Conservation (phyloP, 352 stramenopile genomes). For the Globisporangium okanoganense region DNA sequence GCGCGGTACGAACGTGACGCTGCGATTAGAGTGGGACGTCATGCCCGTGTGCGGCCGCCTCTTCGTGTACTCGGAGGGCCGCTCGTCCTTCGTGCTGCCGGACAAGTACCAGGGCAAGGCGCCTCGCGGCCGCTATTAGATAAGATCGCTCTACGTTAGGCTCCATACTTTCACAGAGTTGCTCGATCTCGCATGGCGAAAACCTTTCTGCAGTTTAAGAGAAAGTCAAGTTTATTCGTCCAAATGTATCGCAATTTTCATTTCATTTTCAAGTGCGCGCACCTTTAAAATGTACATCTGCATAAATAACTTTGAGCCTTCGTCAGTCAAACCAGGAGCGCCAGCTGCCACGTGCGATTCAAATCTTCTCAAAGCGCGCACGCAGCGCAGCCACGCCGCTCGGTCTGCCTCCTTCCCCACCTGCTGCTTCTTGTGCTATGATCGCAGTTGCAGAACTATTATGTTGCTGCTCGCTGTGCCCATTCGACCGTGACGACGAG, state of each 20-base stretch:
- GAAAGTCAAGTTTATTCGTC: too few relatives aligned
- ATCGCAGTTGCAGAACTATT: background rate
- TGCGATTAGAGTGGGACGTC: conserved; percentile 82
- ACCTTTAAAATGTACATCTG: conserved; percentile 5
- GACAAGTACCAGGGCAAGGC: conserved; percentile 66
- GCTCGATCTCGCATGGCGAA: too few relatives aligned
- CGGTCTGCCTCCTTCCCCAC: conserved; percentile 18
- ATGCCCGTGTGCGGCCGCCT: conserved; percentile 82
- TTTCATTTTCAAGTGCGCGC: background rate
- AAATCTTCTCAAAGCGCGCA: conserved; percentile 69
- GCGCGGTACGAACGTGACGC: conserved; percentile 70
- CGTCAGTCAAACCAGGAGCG: conserved; percentile 13
- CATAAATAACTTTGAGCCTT: conserved; percentile 3
- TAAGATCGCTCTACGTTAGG: too few relatives aligned
- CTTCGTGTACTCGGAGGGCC: conserved; percentile 56
- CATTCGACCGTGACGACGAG: background rate
- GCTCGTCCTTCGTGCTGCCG: conserved; percentile 57
- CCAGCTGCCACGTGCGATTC: conserved; percentile 6
- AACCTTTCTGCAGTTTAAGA: too few relatives aligned
- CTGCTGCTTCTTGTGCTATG: background rate
- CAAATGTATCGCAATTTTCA: too few relatives aligned
- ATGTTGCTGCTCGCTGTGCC: background rate
- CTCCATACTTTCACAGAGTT: too few relatives aligned
- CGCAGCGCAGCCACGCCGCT: conserved; percentile 66
- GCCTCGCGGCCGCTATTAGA: conserved; percentile 15